Evolutionary conservation across 2,329 filamentous ascomycete species (phyloP), one percentile per base, ranked within the genome.

Genomic region (Fusarium pseudocircinatum): DNA sequence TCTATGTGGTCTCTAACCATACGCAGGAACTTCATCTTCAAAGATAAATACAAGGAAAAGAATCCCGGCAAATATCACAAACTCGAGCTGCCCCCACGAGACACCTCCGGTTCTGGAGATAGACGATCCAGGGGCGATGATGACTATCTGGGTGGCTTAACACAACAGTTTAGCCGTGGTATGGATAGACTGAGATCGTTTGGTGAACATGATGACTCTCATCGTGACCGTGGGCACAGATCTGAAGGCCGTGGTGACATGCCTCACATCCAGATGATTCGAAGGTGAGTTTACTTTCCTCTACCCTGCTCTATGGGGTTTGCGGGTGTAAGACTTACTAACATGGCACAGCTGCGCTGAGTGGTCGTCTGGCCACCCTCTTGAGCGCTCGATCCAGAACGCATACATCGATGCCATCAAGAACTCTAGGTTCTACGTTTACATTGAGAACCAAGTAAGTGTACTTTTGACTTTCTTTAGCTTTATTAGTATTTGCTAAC

Each of bases 311-410:
- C 15, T 28, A 28, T 6, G 18, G n/a, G n/a, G 12, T 26, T 22
- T 26, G 12, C 14, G 6, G 9, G 34, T 13, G 3, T 10, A 7
- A 28, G 10, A 11, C 24, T n/a, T 14, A 39, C 66, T 76, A n/a
- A 69, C 15, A 50, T 52, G 15, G 30, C 4, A 30, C 18, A 88
- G 87, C 74, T 84, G 82, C 61, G 84, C 82, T 40, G 81, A 84
- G 42, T 90, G 88, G 88, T 89, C 87, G 4, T 80, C 84, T 20
- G 87, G 87, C 5, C 84, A 86, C 57, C 80, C 81, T 11, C 86
- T 85, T 2, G 88, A 90, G 78, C 94, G 96, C 80, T 97, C 94
- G 2, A 96, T 98, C 70, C 90, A 92, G 69, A 95, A 96, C 79
- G 95, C 95, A 3, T 97, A 97, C 78, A 90, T 93, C 39, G 87